Percentiles rank a stretch among this genome's conserved stretches.
phyloP scores from a whole-genome alignment of 352 stramenopile genomes.

The Phytophthora macrochlamydospora region DNA sequence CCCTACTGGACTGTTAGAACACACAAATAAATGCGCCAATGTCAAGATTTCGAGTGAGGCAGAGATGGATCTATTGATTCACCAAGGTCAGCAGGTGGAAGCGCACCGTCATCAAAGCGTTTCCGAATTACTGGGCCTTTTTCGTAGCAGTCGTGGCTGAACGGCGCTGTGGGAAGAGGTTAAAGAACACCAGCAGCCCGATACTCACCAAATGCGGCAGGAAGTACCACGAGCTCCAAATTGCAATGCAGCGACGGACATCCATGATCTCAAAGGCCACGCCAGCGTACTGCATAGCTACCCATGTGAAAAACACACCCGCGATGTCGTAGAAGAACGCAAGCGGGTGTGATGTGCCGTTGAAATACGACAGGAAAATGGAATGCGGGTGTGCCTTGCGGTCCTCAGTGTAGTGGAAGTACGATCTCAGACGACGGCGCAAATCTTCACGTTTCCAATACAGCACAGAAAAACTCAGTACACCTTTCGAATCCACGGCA shows the following conservation, averaged over 20 bases:
- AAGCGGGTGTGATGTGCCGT: conserved; percentile 72
- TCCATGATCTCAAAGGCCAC: conserved; percentile 87
- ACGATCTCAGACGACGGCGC: conserved; percentile 70
- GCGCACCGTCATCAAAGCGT: neutral
- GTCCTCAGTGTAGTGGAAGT: conserved; percentile 89
- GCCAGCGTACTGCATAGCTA: conserved; percentile 87
- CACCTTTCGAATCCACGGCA: too few species aligned
- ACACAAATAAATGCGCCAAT: conserved; percentile 4
- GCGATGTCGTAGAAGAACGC: conserved; percentile 80
- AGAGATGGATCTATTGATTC: conserved; percentile 31
- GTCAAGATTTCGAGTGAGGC: neutral
- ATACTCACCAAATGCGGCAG: conserved; percentile 71
- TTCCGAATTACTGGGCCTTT: conserved; percentile 48
- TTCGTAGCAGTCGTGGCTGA: conserved; percentile 33
- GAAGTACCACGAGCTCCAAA: conserved; percentile 87
- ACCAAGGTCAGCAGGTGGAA: conserved; percentile 4
- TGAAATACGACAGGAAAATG: conserved; percentile 84
- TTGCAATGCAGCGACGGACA: conserved; percentile 69
- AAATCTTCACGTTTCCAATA: conserved; percentile 39
- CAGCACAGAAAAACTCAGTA: neutral
- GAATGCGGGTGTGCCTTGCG: conserved; percentile 75
- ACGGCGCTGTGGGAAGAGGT: conserved; percentile 58
- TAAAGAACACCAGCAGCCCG: conserved; percentile 65
- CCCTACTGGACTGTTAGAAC: neutral
- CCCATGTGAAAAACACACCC: conserved; percentile 80